Base-by-base conservation (phyloP, 2,329 filamentous ascomycete species). In the Calonectria hawksworthii region DNA sequence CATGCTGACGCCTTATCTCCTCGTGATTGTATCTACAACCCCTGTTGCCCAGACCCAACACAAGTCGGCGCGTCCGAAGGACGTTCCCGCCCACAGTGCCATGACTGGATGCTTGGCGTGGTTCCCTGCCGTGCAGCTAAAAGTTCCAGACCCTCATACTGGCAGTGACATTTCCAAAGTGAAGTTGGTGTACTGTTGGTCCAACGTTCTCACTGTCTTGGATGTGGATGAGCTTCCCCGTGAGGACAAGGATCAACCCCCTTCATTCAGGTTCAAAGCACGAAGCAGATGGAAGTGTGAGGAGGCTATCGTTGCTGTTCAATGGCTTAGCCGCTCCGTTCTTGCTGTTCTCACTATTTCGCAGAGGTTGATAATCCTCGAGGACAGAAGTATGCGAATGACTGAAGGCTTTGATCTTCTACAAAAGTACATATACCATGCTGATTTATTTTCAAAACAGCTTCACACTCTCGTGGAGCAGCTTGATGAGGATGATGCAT, bases 181-280 rank as follows among this genome's bases (percentile, higher is more conserved):
- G 47, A 99, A 99, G 84, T 90, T 99, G 23, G 96, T 95, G 0
- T 99, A 99, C 86, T 98, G 96, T 85, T 99, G 97, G 97, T 99
- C 97, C 2, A 99, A 99, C 81, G 92, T 99, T n/a, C 87, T 99
- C 77, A 99, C 96, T 0, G 93, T 99, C 7, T 87, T 99, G 30
- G 97, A 99, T 77, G 92, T 99, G 14, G 93, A 96, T 67, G 94
- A 97, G 79, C 88, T 93, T 16, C 89, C 90, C 26, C 86, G 90
- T 0, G 90, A 92, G 18, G 93, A 95, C 78, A 93, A 92, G 76
- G 94, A 96, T 78, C 96, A 95, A 80, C 95, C 94, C 4, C 91
- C 95, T 1, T 93, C 90, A 61, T 90, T 99, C 28, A 92, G 91
- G 56, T 99, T 99, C 85, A 93, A 91, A 81, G 91, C 95, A 4